These are phyloP conservation scores for Taxawa tesnikishii DNA, from an alignment of 2,329 filamentous ascomycete genomes.

Conservation along the genomic window DNA sequence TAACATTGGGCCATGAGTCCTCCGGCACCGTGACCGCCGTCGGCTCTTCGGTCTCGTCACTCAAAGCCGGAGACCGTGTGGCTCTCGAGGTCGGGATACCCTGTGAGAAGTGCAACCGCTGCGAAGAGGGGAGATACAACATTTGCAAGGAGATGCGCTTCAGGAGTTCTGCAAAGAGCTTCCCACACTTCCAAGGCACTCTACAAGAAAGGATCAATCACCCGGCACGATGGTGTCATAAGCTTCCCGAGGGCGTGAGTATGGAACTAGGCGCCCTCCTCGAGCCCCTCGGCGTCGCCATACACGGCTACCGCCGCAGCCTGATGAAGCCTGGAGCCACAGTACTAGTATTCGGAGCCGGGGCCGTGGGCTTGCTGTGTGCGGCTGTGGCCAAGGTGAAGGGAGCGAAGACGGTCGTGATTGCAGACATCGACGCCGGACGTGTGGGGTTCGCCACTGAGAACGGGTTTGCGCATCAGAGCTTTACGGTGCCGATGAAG, in stretches of 20 bases:
- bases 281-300: slow-evolving; percentile 48
- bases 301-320: slow-evolving; percentile 47
- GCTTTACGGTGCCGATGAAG: slow-evolving; percentile 33
- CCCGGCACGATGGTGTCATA: slow-evolving; percentile 47
- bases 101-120: slow-evolving; percentile 52
- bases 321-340: slow-evolving; percentile 27
- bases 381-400: slow-evolving; percentile 44
- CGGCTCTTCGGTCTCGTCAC: slow-evolving; percentile 38
- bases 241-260: slow-evolving; percentile 39
- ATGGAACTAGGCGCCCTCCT: slow-evolving; percentile 46
- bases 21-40: slow-evolving; percentile 65
- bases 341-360: slow-evolving; percentile 48
- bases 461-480: slow-evolving; percentile 35
- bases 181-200: slow-evolving; percentile 52
- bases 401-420: slow-evolving; percentile 41
- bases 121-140: slow-evolving; percentile 46
- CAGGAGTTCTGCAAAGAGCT: slow-evolving; percentile 45
- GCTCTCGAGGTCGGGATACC: slow-evolving; percentile 88
- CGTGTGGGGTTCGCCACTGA: slow-evolving; percentile 43
- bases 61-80: slow-evolving; percentile 67
- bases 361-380: slow-evolving; percentile 47
- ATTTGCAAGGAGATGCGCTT: slow-evolving; percentile 49
- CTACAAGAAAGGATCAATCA: slow-evolving; percentile 51
- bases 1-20: slow-evolving; percentile 70
- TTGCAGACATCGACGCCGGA: slow-evolving; percentile 48